Evolutionary conservation across 2,329 filamentous ascomycete species (phyloP), one percentile per base, ranked within the genome.

Genomic region (Fusarium kyushuense): DNA sequence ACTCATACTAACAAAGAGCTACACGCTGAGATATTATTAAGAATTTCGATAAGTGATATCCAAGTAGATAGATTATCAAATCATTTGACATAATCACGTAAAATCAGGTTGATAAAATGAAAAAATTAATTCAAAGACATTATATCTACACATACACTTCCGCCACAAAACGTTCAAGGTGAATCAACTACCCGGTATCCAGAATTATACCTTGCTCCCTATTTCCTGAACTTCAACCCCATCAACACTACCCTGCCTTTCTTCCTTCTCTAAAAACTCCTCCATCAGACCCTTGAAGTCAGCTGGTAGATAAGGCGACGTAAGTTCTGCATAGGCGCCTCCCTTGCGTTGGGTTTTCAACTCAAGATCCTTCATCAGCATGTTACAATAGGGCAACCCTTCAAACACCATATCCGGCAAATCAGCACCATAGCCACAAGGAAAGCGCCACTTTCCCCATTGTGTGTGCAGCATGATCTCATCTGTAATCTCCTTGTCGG

Each of bases 351-450:
- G 58, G 6, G 63, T 65, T 32, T 83, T 79, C 51, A 94, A 76
- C 0, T 87, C 90, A 47, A 94, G 72, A 76, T 95, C 92, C 10
- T 80, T 79, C 58, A 92, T 75, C 72, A 95, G 76, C 74, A 89
- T 64, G 21, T 78, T 73, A 9, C 72, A 64, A 73, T 89, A 91
- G 5, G 87, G 87, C 33, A 90, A 62, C 69, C 76, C 93, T 89
- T 95, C 92, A 71, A 94, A 94, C 13, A 92, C 89, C 67, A 94
- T 89, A 74, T 92, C 91, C 0, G 89, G 89, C 52, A 85, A 80
- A 72, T 82, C 83, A 19, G 80, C 82, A 0, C 90, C 90, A 69
- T 88, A 89, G 0, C 90, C 90, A 3, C 81, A 84, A 2, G 89
- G 87, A 67, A 91, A 91, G n/a, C 91, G 84, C 85, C 89, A 90